These are phyloP conservation scores for Punica granatum DNA, from an alignment of 345 rosid genomes.

Conservation along the genomic window DNA sequence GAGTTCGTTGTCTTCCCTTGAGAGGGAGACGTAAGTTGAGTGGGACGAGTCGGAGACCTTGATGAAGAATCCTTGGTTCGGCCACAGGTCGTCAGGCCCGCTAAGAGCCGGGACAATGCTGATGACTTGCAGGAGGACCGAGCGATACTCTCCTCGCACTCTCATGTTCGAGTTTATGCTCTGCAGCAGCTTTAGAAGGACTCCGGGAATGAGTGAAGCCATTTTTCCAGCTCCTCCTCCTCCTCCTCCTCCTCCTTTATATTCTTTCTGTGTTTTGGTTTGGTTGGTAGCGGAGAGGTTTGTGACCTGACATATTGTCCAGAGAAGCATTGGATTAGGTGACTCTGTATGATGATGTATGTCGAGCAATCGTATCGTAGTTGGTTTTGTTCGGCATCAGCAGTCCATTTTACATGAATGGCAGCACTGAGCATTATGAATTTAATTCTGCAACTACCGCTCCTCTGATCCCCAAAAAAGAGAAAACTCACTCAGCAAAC, in stretches of 20 bases:
- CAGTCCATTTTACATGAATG: background rate
- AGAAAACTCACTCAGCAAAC: too few relatives aligned
- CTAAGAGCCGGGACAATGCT: conserved; percentile 85
- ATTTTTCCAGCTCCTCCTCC: conserved; percentile 14
- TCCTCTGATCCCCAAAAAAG: too few relatives aligned
- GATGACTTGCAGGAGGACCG: conserved; percentile 81
- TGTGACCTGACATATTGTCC: background rate
- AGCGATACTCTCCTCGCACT: conserved; percentile 72
- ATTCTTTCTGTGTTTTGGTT: background rate
- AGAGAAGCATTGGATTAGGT: background rate
- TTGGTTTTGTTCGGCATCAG: background rate
- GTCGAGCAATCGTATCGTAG: background rate
- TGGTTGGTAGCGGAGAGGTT: background rate
- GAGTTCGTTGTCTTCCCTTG: conserved; percentile 73
- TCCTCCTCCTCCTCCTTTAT: background rate
- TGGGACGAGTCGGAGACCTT: conserved; percentile 92
- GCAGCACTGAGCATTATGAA: background rate
- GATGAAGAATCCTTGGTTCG: conserved; percentile 86
- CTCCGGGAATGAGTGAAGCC: conserved; percentile 86
- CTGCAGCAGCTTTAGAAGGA: conserved; percentile 77
- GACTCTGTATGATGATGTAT: background rate
- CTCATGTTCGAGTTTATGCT: conserved; percentile 57
- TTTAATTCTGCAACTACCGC: too few relatives aligned
- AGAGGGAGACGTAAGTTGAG: conserved; percentile 69
- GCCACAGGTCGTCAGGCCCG: conserved; percentile 90